phyloP scores from a whole-genome alignment of 495 filamentous ascomycete genomes.

The Hypoxylon cercidicola region DNA sequence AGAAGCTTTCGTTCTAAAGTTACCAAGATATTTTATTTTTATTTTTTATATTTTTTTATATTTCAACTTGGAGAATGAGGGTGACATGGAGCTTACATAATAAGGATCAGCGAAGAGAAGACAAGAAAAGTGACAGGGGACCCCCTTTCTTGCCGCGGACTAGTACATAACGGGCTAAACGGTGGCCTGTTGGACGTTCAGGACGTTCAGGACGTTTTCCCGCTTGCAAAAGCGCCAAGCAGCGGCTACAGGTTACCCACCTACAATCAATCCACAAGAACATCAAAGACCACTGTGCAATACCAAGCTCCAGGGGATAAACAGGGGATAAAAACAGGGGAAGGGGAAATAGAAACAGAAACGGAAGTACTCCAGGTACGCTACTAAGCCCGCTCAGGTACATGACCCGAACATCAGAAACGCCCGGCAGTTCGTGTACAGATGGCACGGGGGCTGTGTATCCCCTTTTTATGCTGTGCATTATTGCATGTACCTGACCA shows the following conservation, averaged over 20 bases:
- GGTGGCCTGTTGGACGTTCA: constrained; percentile 4
- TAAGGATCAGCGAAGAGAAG: constrained; percentile 12
- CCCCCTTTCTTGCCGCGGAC: background rate
- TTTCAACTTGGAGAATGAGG: no score
- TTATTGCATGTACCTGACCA: constrained; percentile 9
- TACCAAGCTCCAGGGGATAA: no score
- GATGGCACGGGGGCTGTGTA: constrained; percentile 30
- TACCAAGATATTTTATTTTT: no score
- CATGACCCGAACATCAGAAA: constrained; percentile 35
- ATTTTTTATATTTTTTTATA: no score
- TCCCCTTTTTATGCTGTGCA: constrained; percentile 35
- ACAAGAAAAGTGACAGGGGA: background rate
- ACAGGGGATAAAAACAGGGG: no score
- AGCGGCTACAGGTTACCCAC: constrained; percentile 21
- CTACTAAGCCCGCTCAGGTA: constrained; percentile 24
- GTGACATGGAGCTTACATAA: background rate
- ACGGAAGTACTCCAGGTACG: constrained; percentile 12
- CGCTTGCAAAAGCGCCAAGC: constrained; percentile 17
- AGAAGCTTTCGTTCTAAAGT: no score
- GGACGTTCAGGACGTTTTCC: background rate
- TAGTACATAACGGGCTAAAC: constrained; percentile 1
- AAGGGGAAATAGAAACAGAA: no score
- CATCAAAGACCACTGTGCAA: no score
- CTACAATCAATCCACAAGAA: no score
- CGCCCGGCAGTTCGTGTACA: constrained; percentile 27